Evolutionary conservation across 257 asterid species (phyloP).

Genomic region (Paraleonurus japonicus): DNA sequence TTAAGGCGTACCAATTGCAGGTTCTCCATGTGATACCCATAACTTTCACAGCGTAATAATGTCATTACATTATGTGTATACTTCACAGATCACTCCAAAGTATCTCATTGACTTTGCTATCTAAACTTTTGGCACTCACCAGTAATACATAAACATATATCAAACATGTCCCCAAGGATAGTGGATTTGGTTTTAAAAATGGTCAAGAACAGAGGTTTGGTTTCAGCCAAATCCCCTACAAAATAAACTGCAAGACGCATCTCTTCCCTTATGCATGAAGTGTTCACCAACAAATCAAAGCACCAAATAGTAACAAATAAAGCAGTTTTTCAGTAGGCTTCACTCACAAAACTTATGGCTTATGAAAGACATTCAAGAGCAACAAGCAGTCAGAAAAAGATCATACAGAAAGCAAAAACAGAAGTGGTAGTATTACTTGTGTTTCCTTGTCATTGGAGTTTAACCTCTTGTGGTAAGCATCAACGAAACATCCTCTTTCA

Average conservation of each 20-base stretch:
- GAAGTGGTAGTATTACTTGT: constrained; percentile 57
- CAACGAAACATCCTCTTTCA: constrained; percentile 77
- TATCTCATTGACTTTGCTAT: neutral
- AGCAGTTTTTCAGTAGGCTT: neutral
- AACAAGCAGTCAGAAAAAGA: constrained; percentile 16
- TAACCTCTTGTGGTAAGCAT: constrained; percentile 87
- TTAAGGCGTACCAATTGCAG: neutral
- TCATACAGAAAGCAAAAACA: constrained; percentile 21
- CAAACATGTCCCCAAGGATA: neutral
- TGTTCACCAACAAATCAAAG: neutral
- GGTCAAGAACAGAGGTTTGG: neutral
- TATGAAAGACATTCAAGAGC: neutral
- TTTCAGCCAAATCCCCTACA: neutral
- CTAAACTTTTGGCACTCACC: neutral
- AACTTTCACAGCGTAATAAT: neutral
- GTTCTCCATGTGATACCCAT: neutral
- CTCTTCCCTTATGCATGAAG: neutral
- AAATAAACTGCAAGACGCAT: neutral
- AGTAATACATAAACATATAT: neutral
- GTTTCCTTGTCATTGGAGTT: constrained; percentile 76
- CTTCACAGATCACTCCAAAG: neutral
- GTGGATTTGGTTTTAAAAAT: no score
- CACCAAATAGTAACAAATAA: neutral
- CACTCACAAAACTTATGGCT: neutral
- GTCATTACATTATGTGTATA: neutral